phyloP scores from a whole-genome alignment of 1,284 basidiomycete species.

The Leccinum huronense region DNA sequence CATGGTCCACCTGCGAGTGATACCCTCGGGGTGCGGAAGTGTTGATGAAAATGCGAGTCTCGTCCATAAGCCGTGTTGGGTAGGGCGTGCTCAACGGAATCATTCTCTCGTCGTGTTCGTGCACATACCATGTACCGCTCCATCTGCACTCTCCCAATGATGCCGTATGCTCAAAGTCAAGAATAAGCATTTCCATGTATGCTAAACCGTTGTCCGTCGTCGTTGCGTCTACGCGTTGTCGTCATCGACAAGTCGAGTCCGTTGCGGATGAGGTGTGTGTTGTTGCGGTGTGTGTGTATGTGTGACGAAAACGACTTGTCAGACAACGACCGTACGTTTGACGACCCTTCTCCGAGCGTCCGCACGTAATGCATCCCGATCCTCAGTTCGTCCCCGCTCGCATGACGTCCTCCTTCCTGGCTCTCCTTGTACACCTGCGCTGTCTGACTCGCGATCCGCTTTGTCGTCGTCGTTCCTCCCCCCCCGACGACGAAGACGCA shows the following conservation, averaged over 20 bases:
- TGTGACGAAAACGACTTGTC: conserved; percentile 53
- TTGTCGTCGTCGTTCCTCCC: conserved; percentile 23
- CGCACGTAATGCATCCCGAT: conserved; percentile 69
- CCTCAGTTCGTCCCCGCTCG: conserved; percentile 56
- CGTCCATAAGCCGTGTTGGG: conserved; percentile 51
- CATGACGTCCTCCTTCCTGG: conserved; percentile 31
- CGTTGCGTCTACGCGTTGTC: too few relatives aligned
- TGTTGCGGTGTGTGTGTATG: too few relatives aligned
- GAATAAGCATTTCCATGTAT: conserved; percentile 58
- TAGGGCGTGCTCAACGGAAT: conserved; percentile 45
- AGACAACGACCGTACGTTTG: conserved; percentile 42
- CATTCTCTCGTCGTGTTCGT: conserved; percentile 59
- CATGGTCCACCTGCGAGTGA: conserved; percentile 62
- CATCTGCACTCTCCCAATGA: conserved; percentile 59
- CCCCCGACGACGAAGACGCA: conserved; percentile 2
- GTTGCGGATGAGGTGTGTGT: too few relatives aligned
- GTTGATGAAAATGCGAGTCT: conserved; percentile 66
- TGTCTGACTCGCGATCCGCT: conserved; percentile 61
- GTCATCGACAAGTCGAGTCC: too few relatives aligned
- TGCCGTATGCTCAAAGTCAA: conserved; percentile 65
- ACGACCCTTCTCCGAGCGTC: conserved; percentile 57
- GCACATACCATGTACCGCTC: conserved; percentile 59
- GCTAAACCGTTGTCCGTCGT: conserved; percentile 37
- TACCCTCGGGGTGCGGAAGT: conserved; percentile 48
- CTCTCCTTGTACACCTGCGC: conserved; percentile 52